A percentile compares a stretch with the other conserved stretches of the same genome.
These are phyloP conservation scores for Melaleuca alternifolia DNA, from an alignment of 345 rosid genomes.

Conservation along the genomic window DNA sequence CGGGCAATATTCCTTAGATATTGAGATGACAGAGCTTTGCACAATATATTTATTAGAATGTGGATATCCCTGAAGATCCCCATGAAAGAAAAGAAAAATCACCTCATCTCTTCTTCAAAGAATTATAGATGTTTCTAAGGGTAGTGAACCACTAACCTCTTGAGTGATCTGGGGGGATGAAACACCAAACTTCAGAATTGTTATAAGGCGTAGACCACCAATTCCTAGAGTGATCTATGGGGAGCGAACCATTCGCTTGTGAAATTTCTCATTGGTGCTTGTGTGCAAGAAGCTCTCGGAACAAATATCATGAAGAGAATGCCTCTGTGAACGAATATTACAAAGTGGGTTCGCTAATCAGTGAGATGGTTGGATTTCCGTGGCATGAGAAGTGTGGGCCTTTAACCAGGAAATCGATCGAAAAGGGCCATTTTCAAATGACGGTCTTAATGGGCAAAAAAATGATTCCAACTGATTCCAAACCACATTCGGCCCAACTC, in stretches of 20 bases:
- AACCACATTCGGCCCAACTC: not conserved
- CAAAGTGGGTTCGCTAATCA: not conserved
- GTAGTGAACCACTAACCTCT: too few relatives aligned
- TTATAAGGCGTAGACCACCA: too few relatives aligned
- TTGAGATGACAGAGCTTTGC: not conserved
- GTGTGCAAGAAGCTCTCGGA: too few relatives aligned
- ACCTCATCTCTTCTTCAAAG: not conserved
- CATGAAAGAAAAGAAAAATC: not conserved
- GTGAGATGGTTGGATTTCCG: not conserved
- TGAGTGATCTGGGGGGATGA: too few relatives aligned
- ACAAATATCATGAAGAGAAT: not conserved
- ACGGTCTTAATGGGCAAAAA: not conserved
- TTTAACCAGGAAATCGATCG: not conserved
- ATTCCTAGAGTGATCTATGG: too few relatives aligned
- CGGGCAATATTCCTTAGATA: not conserved
- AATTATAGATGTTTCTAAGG: not conserved
- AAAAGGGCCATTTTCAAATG: not conserved
- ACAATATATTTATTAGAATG: not conserved
- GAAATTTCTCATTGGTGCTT: too few relatives aligned
- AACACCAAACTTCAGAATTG: too few relatives aligned
- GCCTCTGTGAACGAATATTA: not conserved
- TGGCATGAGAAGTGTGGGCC: not conserved
- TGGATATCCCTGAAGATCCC: not conserved
- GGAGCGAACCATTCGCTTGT: too few relatives aligned
- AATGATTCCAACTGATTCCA: too few relatives aligned